Percentiles rank a stretch among this genome's conserved stretches.
Evolutionary conservation across 345 rosid genomes (phyloP).

Genomic region (Syzygium jambos): DNA sequence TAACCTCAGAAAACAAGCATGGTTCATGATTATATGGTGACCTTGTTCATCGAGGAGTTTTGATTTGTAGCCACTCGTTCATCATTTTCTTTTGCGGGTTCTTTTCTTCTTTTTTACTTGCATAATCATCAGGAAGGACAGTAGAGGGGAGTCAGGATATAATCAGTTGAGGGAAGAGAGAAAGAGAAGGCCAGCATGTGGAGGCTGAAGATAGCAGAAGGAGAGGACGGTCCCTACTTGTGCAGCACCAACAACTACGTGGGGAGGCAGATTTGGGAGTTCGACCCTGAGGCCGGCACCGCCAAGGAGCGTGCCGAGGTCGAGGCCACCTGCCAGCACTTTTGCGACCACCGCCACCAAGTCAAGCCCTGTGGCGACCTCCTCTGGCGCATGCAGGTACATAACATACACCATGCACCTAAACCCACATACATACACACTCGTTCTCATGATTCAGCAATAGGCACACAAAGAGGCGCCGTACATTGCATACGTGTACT

Average conservation of each 20-base stretch:
- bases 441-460: not conserved
- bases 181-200: conserved; percentile 7
- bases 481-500: not conserved
- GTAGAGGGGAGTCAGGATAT: not conserved
- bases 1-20: not conserved
- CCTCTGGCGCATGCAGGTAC: conserved; percentile 16
- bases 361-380: conserved; percentile 10
- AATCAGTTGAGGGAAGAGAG: not conserved
- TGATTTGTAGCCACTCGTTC: not conserved
- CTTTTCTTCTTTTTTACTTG: not conserved
- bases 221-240: conserved; percentile 2
- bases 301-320: conserved; percentile 1
- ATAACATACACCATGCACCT: not conserved
- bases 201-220: conserved; percentile 19
- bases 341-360: conserved; percentile 5
- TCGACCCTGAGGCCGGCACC: conserved; percentile 7
- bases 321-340: conserved; percentile 5
- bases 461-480: not conserved
- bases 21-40: not conserved
- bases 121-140: not conserved
- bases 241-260: conserved; percentile 11
- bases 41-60: not conserved
- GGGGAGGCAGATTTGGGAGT: conserved; percentile 18
- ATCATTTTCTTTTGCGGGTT: not conserved
- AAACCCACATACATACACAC: not conserved